A percentile compares a stretch with the other conserved stretches of the same genome.
Evolutionary conservation across 768 basidiomycete species (phyloP).

Genomic region (Vararia minispora): DNA sequence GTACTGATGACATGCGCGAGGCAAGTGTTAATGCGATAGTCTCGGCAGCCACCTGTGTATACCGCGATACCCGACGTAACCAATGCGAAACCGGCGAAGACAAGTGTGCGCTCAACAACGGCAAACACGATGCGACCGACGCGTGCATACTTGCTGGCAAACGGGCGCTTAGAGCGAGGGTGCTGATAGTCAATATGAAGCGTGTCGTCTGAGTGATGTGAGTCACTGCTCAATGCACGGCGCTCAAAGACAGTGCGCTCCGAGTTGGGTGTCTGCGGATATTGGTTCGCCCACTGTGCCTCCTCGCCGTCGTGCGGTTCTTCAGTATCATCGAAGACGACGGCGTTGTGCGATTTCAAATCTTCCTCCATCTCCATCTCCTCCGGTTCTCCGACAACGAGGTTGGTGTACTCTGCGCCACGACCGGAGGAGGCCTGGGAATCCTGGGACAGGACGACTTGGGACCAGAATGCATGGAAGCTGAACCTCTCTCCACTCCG

Average conservation of each 20-base stretch:
- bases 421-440: slow-evolving; percentile 12
- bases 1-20: slow-evolving; percentile 87
- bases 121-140: slow-evolving; percentile 40
- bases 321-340: slow-evolving; percentile 13
- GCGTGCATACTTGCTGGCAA: slow-evolving; percentile 18
- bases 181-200: slow-evolving; percentile 29
- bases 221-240: slow-evolving; percentile 27
- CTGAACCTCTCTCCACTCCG: slow-evolving; percentile 28
- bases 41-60: slow-evolving; percentile 84
- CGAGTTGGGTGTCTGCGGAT: slow-evolving; percentile 34
- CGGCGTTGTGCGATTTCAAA: slow-evolving; percentile 19
- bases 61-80: slow-evolving; percentile 60
- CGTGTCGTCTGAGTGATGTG: slow-evolving; percentile 47
- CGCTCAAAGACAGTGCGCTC: slow-evolving; percentile 42
- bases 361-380: slow-evolving; percentile 45
- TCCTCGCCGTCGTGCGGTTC: slow-evolving; percentile 29
- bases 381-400: slow-evolving; percentile 44
- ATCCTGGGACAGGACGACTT: slow-evolving; percentile 42
- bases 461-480: slow-evolving; percentile 42
- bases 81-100: slow-evolving; percentile 62
- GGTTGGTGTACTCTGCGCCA: slow-evolving; percentile 44
- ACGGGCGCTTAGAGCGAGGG: slow-evolving; percentile 4
- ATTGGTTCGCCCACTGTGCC: slow-evolving; percentile 45
- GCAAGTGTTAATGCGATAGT: slow-evolving; percentile 68
- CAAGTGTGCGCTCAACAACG: slow-evolving; percentile 47